Conservation (phyloP, 257 asterid genomes). For the Anisodus tanguticus region DNA sequence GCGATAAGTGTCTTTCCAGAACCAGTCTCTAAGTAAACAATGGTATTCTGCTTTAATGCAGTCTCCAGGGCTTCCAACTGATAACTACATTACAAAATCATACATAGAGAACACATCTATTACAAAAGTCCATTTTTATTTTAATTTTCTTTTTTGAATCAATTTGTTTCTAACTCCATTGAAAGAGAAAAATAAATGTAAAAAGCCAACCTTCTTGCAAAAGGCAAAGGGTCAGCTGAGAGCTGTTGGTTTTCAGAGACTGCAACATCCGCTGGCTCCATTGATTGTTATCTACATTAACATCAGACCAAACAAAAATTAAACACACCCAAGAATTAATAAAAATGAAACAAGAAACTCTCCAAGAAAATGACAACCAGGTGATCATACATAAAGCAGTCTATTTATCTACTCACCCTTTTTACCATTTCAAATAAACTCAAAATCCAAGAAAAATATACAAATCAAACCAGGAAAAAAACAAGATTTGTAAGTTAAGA, state of each 20-base stretch:
- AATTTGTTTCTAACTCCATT: background rate
- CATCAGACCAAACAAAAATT: background rate
- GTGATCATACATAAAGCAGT: background rate
- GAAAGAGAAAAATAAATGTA: background rate
- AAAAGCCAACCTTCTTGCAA: slow-evolving; percentile 58
- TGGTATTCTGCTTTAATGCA: slow-evolving; percentile 67
- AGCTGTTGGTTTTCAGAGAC: slow-evolving; percentile 41
- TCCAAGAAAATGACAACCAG: background rate
- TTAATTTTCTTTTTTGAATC: background rate
- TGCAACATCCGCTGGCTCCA: slow-evolving; percentile 39
- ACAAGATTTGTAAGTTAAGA: too few relatives aligned
- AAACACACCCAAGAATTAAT: background rate
- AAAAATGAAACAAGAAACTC: background rate
- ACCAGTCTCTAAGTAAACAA: slow-evolving; percentile 83
- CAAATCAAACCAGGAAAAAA: too few relatives aligned
- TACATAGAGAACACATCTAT: slow-evolving; percentile 5
- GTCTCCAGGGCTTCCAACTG: slow-evolving; percentile 80
- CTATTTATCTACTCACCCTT: background rate
- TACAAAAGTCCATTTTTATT: background rate
- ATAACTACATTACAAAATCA: slow-evolving; percentile 52
- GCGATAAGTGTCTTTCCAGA: slow-evolving; percentile 83
- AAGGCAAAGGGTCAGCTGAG: slow-evolving; percentile 45
- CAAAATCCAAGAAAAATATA: too few relatives aligned
- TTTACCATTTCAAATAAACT: background rate
- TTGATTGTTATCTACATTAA: slow-evolving; percentile 26